phyloP scores from a whole-genome alignment of 169 alveolate genomes.

The Plasmodium cynomolgi region DNA sequence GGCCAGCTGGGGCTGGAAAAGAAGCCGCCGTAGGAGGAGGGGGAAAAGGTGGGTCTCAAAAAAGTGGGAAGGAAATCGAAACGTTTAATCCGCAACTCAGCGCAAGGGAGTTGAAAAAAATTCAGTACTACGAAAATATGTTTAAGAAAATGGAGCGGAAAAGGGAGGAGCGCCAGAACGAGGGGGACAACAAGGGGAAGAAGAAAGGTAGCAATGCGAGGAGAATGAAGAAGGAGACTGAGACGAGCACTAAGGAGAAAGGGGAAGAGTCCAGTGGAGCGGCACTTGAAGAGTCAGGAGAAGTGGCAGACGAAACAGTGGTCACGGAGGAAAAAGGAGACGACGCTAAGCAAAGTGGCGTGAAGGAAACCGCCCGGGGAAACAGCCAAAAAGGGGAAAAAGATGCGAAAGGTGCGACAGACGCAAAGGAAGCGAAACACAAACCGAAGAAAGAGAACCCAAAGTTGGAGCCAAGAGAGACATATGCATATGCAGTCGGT shows the following conservation, averaged over 20 bases:
- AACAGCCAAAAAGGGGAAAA: neutral
- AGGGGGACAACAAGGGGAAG: slow-evolving; percentile 19
- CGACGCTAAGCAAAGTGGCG: neutral
- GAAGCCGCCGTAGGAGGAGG: neutral
- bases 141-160: slow-evolving; percentile 79
- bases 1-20: neutral
- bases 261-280: neutral
- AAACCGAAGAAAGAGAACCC: neutral
- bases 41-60: neutral
- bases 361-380: neutral
- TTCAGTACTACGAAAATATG: slow-evolving; percentile 84
- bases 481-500: neutral
- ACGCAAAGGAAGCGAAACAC: neutral
- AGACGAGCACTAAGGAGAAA: neutral
- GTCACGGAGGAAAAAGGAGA: neutral
- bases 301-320: neutral
- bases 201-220: neutral
- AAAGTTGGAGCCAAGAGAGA: neutral
- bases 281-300: neutral
- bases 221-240: neutral
- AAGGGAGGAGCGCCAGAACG: slow-evolving; percentile 36
- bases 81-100: slow-evolving; percentile 81
- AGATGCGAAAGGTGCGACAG: neutral
- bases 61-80: slow-evolving; percentile 1
- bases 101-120: slow-evolving; percentile 82